These are phyloP conservation scores for Thyridium curvatum DNA, from an alignment of 2,329 filamentous ascomycete species.

Conservation along the genomic window DNA sequence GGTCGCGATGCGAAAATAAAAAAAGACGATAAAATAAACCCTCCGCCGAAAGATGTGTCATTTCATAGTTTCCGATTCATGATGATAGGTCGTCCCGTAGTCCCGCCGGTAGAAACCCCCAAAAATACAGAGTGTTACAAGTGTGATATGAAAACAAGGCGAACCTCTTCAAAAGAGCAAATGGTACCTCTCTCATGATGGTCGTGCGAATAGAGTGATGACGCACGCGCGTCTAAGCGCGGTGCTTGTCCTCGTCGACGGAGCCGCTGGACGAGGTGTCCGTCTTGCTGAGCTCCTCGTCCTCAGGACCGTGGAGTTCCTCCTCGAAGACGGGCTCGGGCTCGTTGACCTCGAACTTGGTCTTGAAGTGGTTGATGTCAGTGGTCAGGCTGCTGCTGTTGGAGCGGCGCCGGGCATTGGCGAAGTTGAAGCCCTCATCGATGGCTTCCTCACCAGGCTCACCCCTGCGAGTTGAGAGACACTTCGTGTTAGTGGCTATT, in stretches of 20 bases:
- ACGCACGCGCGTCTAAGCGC: slow-evolving; percentile 13
- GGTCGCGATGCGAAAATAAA: too few species aligned
- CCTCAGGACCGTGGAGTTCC: slow-evolving; percentile 62
- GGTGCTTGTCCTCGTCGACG: slow-evolving; percentile 40
- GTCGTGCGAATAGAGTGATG: neutral
- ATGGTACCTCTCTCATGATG: neutral
- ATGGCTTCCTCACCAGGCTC: slow-evolving; percentile 75
- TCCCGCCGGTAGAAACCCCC: too few species aligned
- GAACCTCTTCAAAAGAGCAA: slow-evolving; percentile 1
- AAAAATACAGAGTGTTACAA: too few species aligned
- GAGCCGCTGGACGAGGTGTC: slow-evolving; percentile 53
- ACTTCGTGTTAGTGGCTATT: slow-evolving; percentile 9
- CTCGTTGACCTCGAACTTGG: slow-evolving; percentile 92
- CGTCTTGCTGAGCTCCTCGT: slow-evolving; percentile 49
- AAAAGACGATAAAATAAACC: too few species aligned
- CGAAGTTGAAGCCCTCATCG: slow-evolving; percentile 76
- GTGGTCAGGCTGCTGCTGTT: slow-evolving; percentile 76
- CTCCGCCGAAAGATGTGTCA: too few species aligned
- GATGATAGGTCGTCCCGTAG: too few species aligned
- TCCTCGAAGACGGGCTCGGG: slow-evolving; percentile 91
- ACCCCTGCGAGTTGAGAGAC: slow-evolving; percentile 57
- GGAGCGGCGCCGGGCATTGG: slow-evolving; percentile 83
- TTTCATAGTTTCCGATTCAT: too few species aligned
- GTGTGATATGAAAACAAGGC: too few species aligned
- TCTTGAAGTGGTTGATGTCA: slow-evolving; percentile 75